A percentile compares a stretch with the other conserved stretches of the same genome.
phyloP scores from a whole-genome alignment of 2,329 filamentous ascomycete species.

The Fonsecaea nubica region DNA sequence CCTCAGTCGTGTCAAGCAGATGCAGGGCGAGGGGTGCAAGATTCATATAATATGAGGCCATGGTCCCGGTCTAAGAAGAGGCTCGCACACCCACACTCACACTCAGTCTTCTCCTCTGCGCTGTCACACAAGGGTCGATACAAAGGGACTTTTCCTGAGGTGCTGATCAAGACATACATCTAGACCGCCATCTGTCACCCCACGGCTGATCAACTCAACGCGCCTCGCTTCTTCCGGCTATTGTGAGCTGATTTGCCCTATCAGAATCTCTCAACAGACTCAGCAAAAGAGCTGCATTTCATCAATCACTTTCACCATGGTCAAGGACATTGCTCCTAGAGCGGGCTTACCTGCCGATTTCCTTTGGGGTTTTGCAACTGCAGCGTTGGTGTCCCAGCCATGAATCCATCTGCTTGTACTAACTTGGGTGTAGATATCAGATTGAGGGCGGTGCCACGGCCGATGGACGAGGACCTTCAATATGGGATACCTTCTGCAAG shows the following conservation, averaged over 20 bases:
- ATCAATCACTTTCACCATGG: slow-evolving; percentile 22
- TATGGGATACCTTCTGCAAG: slow-evolving; percentile 89
- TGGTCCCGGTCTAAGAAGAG: not conserved
- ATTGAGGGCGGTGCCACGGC: slow-evolving; percentile 78
- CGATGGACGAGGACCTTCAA: slow-evolving; percentile 80
- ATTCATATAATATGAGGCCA: slow-evolving; percentile 1
- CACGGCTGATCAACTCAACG: not conserved
- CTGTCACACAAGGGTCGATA: not conserved
- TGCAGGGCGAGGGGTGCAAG: slow-evolving; percentile 2
- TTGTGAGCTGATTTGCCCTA: not conserved
- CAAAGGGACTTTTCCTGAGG: not conserved
- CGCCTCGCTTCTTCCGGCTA: not conserved
- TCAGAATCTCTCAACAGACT: not conserved
- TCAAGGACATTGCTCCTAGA: slow-evolving; percentile 36
- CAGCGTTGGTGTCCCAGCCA: slow-evolving; percentile 60
- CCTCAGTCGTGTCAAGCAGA: not conserved
- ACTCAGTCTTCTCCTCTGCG: not conserved
- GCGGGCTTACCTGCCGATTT: slow-evolving; percentile 69
- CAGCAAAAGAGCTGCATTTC: not conserved
- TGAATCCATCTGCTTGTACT: slow-evolving; percentile 4
- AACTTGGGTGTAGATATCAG: slow-evolving; percentile 69
- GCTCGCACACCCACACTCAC: too few species aligned
- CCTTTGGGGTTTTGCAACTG: slow-evolving; percentile 80
- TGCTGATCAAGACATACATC: not conserved
- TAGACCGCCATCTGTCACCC: not conserved